Evolutionary conservation across 2,329 filamentous ascomycete species (phyloP).

Genomic region (Phialophora expanda): DNA sequence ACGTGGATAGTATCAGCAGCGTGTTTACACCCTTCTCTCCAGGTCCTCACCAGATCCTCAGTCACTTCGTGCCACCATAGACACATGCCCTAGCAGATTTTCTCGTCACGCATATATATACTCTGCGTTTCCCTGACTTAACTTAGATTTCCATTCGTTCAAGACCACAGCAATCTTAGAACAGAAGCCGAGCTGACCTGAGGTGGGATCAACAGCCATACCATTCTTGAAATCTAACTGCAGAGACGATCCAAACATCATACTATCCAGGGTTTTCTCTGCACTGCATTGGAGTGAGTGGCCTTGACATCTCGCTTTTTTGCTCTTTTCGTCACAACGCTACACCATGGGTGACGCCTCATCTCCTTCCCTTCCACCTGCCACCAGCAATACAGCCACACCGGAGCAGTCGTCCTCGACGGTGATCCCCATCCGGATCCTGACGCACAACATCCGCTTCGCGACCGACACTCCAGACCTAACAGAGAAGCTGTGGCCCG

Average conservation of each 20-base stretch:
- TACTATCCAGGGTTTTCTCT: background rate
- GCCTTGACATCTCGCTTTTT: background rate
- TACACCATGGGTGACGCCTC: slow-evolving; percentile 32
- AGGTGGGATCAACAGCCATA: background rate
- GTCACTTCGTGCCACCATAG: background rate
- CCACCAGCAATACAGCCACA: background rate
- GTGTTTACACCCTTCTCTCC: background rate
- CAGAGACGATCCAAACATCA: background rate
- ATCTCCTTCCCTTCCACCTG: slow-evolving; percentile 8
- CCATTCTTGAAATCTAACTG: background rate
- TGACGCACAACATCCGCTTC: slow-evolving; percentile 65
- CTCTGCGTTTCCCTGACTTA: background rate
- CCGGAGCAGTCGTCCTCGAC: background rate
- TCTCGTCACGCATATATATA: background rate
- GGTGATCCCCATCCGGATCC: slow-evolving; percentile 52
- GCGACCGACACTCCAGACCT: slow-evolving; percentile 56
- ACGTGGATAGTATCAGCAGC: background rate
- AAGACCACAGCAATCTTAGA: background rate
- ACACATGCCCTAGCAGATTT: background rate
- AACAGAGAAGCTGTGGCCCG: slow-evolving; percentile 58
- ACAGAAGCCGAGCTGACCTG: background rate
- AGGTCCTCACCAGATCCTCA: background rate
- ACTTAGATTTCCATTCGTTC: background rate
- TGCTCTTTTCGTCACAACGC: background rate
- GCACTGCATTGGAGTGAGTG: background rate